These are phyloP conservation scores for Lichtheimia ornata DNA, from an alignment of 371 early-diverging fungal genomes.

Conservation along the genomic window DNA sequence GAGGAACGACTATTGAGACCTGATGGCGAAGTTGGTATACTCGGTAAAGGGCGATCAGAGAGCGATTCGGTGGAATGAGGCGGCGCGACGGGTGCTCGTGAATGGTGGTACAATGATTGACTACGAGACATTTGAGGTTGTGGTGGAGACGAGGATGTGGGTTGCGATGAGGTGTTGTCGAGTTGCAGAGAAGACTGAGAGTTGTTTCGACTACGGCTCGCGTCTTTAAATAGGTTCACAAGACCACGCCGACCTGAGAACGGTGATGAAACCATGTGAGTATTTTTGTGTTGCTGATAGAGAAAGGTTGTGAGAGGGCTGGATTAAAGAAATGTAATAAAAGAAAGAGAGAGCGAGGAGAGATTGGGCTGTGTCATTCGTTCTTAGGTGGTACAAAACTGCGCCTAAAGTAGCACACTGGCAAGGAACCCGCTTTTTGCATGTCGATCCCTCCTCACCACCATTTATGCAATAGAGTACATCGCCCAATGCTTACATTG, in stretches of 20 bases:
- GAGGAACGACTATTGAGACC: no score
- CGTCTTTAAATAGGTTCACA: constrained; percentile 4
- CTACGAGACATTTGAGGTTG: background rate
- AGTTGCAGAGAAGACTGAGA: constrained; percentile 5
- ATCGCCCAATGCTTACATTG: no score
- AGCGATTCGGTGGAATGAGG: background rate
- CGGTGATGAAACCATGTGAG: constrained; percentile 10
- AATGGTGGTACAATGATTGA: constrained; percentile 4
- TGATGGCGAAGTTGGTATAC: background rate
- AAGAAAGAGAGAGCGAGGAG: no score
- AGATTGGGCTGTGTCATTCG: no score
- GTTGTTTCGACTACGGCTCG: background rate
- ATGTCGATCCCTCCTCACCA: no score
- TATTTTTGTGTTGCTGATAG: background rate
- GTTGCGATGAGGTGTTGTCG: background rate
- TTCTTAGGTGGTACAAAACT: no score
- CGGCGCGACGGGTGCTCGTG: background rate
- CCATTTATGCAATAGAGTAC: no score
- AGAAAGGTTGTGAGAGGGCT: no score
- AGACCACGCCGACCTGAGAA: constrained; percentile 1
- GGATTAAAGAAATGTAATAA: no score
- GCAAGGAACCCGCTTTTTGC: no score
- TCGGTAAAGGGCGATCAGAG: constrained; percentile 5
- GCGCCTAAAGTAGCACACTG: no score
- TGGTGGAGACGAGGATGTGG: constrained; percentile 2